A percentile compares a stretch with the other conserved stretches of the same genome.
These are phyloP conservation scores for Apiotrichum mycotoxinovorans DNA, from an alignment of 1,284 basidiomycete genomes.

Conservation along the genomic window DNA sequence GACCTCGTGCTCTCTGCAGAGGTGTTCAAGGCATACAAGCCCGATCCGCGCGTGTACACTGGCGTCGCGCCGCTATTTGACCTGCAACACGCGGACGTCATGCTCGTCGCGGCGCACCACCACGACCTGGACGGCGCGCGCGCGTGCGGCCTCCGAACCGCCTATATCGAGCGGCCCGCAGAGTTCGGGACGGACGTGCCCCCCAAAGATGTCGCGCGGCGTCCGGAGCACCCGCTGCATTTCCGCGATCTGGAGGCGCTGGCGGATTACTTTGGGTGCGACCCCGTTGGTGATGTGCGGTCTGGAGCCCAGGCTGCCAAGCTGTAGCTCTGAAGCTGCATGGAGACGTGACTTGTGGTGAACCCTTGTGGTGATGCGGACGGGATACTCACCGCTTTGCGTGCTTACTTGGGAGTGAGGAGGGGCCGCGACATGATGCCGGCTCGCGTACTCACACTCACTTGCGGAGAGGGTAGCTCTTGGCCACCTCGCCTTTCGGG, in stretches of 20 bases:
- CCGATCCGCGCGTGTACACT: constrained; percentile 4
- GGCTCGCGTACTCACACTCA: too few relatives aligned
- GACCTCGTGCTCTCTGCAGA: constrained; percentile 13
- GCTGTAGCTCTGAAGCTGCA: too few relatives aligned
- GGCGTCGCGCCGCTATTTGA: constrained; percentile 11
- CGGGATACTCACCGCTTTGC: too few relatives aligned
- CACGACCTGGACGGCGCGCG: constrained; percentile 15
- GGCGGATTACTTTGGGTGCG: constrained; percentile 12
- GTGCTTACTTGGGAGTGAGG: too few relatives aligned
- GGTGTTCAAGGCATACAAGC: constrained; percentile 18
- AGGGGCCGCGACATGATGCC: too few relatives aligned
- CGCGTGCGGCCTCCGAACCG: constrained; percentile 10
- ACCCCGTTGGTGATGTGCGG: too few relatives aligned
- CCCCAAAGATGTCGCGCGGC: background rate
- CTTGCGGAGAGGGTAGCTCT: too few relatives aligned
- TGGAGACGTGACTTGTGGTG: too few relatives aligned
- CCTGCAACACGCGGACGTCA: constrained; percentile 6
- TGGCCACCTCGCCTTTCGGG: too few relatives aligned
- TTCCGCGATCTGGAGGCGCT: constrained; percentile 6
- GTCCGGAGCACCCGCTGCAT: constrained; percentile 11
- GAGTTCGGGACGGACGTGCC: constrained; percentile 5
- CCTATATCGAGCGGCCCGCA: constrained; percentile 13
- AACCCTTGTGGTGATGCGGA: too few relatives aligned
- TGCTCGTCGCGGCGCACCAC: constrained; percentile 18
- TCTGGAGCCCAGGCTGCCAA: too few relatives aligned